These are phyloP conservation scores for Hypoxylon lenormandii DNA, from an alignment of 495 filamentous ascomycete genomes.

Conservation along the genomic window DNA sequence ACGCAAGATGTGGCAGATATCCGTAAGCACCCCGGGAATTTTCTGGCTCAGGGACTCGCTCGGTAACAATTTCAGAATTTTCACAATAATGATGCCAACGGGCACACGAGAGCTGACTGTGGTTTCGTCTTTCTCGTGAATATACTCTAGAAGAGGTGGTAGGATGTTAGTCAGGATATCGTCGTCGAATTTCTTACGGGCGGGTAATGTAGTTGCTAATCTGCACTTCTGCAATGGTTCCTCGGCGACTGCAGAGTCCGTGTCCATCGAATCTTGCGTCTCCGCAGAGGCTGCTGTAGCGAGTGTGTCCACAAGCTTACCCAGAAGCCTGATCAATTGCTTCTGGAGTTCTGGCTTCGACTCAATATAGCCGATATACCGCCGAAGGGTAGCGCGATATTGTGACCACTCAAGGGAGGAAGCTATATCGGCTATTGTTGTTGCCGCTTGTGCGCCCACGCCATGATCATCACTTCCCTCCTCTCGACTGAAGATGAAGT, in stretches of 20 bases:
- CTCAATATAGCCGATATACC: constrained; percentile 81
- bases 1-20: constrained; percentile 90
- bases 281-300: constrained; percentile 63
- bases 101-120: constrained; percentile 91
- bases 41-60: constrained; percentile 74
- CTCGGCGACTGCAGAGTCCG: constrained; percentile 40
- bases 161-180: constrained; percentile 81
- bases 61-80: constrained; percentile 83
- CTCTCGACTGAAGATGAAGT: constrained; percentile 85
- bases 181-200: constrained; percentile 73
- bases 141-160: constrained; percentile 78
- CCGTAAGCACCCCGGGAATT: constrained; percentile 84
- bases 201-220: constrained; percentile 75
- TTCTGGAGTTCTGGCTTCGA: constrained; percentile 86
- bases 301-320: constrained; percentile 81
- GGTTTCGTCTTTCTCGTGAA: constrained; percentile 93
- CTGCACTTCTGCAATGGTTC: constrained; percentile 46
- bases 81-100: constrained; percentile 85
- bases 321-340: constrained; percentile 83
- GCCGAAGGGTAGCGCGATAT: constrained; percentile 81
- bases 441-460: constrained; percentile 81
- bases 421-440: constrained; percentile 77
- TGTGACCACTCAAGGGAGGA: constrained; percentile 90
- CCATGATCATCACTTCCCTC: constrained; percentile 84
- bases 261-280: constrained; percentile 53